Percentiles rank a stretch among this genome's conserved stretches.
Evolutionary conservation across 345 rosid species (phyloP).

Genomic region (Cardiospermum halicacabum): DNA sequence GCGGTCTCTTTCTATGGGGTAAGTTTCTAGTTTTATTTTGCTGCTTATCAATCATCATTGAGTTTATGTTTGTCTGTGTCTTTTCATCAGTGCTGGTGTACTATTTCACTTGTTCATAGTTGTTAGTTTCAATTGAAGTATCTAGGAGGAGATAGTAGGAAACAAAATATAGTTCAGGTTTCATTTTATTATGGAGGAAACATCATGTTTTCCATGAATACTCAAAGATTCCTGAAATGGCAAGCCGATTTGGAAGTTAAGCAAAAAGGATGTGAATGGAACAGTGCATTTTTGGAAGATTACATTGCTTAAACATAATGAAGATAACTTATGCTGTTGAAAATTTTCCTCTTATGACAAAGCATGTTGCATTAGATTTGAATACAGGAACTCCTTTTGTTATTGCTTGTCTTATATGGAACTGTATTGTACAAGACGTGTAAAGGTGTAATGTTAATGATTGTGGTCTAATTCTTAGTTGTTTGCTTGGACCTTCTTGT

Average conservation of each 20-base stretch:
- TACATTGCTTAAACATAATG: not conserved
- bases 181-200: not conserved
- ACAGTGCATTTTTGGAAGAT: not conserved
- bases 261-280: not conserved
- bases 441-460: no score
- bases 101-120: not conserved
- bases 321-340: not conserved
- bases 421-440: no score
- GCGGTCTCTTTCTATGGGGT: slow-evolving; percentile 75
- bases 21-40: slow-evolving; percentile 19
- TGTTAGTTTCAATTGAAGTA: not conserved
- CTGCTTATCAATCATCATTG: not conserved
- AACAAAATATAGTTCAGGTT: not conserved
- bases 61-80: not conserved
- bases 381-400: not conserved
- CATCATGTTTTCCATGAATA: not conserved
- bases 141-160: not conserved
- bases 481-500: no score
- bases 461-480: no score
- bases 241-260: not conserved
- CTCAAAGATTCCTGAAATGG: not conserved
- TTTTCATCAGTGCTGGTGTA: not conserved
- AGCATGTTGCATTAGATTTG: not conserved
- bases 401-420: not conserved
- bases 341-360: not conserved